Conservation (phyloP, 139 green algal species). For the Tetratostichococcus sp. region DNA sequence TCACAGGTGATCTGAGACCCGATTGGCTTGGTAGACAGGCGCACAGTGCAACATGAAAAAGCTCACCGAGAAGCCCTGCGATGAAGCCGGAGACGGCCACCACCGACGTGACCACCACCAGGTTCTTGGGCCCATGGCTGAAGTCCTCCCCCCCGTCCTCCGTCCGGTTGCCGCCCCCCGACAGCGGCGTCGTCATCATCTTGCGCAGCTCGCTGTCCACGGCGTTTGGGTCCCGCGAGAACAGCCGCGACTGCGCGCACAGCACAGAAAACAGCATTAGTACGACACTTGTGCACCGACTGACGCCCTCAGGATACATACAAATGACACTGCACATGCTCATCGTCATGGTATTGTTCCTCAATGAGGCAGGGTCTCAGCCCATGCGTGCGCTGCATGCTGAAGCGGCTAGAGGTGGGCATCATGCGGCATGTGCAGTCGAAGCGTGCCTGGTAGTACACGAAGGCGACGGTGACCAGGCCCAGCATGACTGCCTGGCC, state of each 20-base stretch:
- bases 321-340: no score
- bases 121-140: not conserved
- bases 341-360: no score
- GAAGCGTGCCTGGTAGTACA: not conserved
- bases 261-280: not conserved
- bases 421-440: no score
- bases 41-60: not conserved
- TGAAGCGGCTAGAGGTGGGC: not conserved
- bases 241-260: not conserved
- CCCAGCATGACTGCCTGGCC: slow-evolving; percentile 10
- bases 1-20: no score
- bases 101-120: not conserved
- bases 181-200: not conserved
- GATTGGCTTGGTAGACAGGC: no score
- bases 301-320: no score
- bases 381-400: not conserved
- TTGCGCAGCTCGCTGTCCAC: slow-evolving; percentile 14
- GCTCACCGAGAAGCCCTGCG: slow-evolving; percentile 12
- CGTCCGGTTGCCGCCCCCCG: no score
- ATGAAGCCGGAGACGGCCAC: slow-evolving; percentile 4
- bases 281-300: no score
- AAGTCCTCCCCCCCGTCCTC: not conserved
- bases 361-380: no score
- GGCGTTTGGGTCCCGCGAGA: not conserved
- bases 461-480: slow-evolving; percentile 8